Base-by-base conservation (phyloP, 129 eudicot genomes). In the Flaveria brownii region DNA sequence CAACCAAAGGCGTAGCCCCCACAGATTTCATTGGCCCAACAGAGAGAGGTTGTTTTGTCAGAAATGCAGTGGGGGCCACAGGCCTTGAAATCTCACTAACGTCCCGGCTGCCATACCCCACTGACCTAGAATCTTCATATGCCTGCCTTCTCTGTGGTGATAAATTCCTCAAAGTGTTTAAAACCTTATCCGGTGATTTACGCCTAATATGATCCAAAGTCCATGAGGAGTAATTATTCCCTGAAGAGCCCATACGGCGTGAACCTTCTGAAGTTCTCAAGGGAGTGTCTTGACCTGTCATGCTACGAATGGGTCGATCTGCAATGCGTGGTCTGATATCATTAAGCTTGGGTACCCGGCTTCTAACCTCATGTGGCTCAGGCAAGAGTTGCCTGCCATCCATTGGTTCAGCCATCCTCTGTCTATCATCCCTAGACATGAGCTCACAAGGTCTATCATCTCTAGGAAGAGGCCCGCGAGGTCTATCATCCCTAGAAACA, bases 191-290 rank as follows among this genome's bases (percentile, higher is more conserved):
- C 0, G 97, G 92, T 68, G 98, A 87, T 87, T 89, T 88, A 74
- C 78, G 87, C 82, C 96, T 85, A 45, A 93, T 68, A 47, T 85
- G 83, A 45, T 90, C 96, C 86, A 87, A 73, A 11, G 87, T 81
- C 98, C 92, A 90, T 1, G 91, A 86, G 66, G 97, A 85, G 80
- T 82, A 82, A 36, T 89, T 73, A 84, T 52, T 75, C 70, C 85
- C 81, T 28, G 78, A 70, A 4, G 80, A 67, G 30, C 77, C 88
- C 85, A 74, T 25, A 67, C 76, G 81, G 46, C 84, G 79, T 6
- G 82, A 80, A 62, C 75, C 80, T 80, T 78, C 87, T 15, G 83
- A 63, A 61, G 68, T 82, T 80, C 96, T 83, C 47, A 80, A 16
- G 66, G 88, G 78, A 14, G 82, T 83, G 71, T 55, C 46, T 28